Conservation (phyloP, 2,329 filamentous ascomycete genomes). For the Neonectria neomacrospora region DNA sequence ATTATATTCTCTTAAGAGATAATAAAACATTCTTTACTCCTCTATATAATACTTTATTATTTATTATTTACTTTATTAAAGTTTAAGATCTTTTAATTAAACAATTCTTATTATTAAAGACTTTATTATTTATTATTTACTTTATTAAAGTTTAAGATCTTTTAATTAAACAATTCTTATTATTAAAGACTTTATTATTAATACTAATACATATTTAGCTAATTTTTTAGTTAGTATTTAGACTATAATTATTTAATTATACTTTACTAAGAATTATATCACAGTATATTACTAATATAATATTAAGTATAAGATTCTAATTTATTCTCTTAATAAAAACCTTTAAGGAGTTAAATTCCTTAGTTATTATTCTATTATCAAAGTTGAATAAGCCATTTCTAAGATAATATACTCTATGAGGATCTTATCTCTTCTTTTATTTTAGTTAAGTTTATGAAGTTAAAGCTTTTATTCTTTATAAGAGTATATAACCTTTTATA, state of each 20-base stretch:
- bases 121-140: neutral
- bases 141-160: no score
- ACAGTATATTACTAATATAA: neutral
- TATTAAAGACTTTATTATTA: neutral
- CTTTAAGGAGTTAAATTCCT: neutral
- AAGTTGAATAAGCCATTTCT: neutral
- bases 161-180: neutral
- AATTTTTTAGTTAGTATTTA: neutral
- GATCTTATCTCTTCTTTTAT: neutral
- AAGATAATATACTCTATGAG: neutral
- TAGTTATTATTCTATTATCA: neutral
- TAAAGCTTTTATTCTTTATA: no score
- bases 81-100: neutral
- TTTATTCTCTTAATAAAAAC: neutral
- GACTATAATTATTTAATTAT: neutral
- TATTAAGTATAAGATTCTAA: neutral
- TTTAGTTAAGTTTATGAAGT: no score
- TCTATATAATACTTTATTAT: no score
- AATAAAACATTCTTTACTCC: no score
- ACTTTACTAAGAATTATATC: neutral
- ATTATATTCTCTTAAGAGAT: neutral
- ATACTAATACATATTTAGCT: neutral
- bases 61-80: no score
- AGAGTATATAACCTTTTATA: no score
- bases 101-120: neutral